Evolutionary conservation across 1,139 yeast genomes (phyloP).

Genomic region (Yamadazyma taylorii): DNA sequence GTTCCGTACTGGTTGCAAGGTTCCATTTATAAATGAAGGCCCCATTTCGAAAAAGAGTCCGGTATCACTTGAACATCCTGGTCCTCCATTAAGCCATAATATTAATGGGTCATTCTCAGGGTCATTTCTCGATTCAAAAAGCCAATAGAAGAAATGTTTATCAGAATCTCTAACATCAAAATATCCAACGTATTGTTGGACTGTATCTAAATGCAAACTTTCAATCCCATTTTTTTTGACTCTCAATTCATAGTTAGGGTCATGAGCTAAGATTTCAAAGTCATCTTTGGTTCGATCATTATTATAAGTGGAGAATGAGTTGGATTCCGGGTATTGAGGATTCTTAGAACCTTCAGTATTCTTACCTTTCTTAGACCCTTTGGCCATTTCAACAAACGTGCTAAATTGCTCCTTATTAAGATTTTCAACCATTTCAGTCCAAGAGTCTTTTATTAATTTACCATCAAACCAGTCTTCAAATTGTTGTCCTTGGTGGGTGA

Average conservation of each 20-base stretch:
- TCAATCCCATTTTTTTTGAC: conserved; percentile 9
- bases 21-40: conserved; percentile 64
- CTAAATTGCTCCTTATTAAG: conserved; percentile 2
- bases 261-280: conserved; percentile 5
- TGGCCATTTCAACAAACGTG: background rate
- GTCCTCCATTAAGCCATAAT: conserved; percentile 49
- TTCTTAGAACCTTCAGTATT: too few species aligned
- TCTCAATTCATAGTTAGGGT: conserved; percentile 9
- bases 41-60: conserved; percentile 87
- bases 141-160: conserved; percentile 81
- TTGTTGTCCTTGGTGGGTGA: conserved; percentile 5
- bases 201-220: conserved; percentile 46
- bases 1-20: conserved; percentile 65
- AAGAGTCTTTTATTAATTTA: conserved; percentile 4
- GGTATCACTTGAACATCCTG: conserved; percentile 53
- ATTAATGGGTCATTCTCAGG: conserved; percentile 78
- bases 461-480: background rate
- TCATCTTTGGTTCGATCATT: background rate
- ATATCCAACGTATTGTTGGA: conserved; percentile 60
- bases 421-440: conserved; percentile 5
- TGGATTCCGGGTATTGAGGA: too few species aligned
- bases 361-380: too few species aligned
- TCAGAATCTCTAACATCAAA: conserved; percentile 49
- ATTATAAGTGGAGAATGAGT: too few species aligned
- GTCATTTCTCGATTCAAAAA: conserved; percentile 83